Evolutionary conservation across 441 rosid genomes (phyloP), one percentile per base, ranked within the genome.

Genomic region (Bocquillonia castaneifolia): DNA sequence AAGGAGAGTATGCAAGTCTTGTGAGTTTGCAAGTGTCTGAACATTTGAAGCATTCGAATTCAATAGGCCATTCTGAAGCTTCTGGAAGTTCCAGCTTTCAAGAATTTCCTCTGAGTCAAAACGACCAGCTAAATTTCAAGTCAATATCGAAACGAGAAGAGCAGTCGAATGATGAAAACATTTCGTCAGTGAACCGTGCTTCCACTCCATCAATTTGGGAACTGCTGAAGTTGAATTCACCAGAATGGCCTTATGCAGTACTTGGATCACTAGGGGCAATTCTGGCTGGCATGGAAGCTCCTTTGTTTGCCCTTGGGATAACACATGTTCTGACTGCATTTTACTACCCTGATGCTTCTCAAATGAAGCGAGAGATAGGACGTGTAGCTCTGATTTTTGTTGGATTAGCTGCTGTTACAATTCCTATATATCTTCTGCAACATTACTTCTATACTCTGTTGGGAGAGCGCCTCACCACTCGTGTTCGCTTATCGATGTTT

Each of bases 211-310:
- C 88, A 64, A 83, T 89, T 40, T 83, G 82, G 86, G 81, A 85
- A 50, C 86, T 89, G 9, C 54, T 83, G 26, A 91, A 84, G 75
- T 22, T 89, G 67, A 91, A 91, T 77, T 79, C 91, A 60, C 91
- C 96, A 1, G 96, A 89, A 48, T 86, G 97, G 97, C 88, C 86
- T 3, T 86, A 80, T 65, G 96, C 92, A 32, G 60, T 89, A 67
- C 90, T 89, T 68, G 93, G 96, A n/a, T 85, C 96, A 10, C 61
- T 84, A 10, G 97, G 93, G 58, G 93, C 97, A 59, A 68, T 85
- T 69, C 78, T 91, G 59, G 83, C 86, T 32, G 96, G 93, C 56
- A 76, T 86, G 79, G 79, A 82, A 79, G 81, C 87, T 53, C 88
- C 96, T 59, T 58, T 92, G 14, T 92, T 92, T 71, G 90, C 92